Conservation (phyloP, 805 yeast species). For the Candida schatavii region DNA sequence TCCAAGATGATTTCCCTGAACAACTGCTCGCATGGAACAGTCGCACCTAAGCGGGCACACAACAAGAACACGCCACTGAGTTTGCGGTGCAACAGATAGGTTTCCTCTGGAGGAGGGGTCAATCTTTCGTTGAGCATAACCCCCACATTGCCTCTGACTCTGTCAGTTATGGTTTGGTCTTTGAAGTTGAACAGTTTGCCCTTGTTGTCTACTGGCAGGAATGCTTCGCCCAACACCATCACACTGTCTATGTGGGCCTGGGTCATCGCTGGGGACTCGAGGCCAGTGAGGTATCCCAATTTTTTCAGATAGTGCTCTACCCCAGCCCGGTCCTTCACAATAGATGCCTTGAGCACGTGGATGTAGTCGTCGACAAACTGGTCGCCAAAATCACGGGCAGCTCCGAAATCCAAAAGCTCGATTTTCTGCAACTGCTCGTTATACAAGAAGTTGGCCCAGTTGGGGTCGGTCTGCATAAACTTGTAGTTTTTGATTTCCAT, state of each 20-base stretch:
- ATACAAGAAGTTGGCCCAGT: constrained; percentile 96
- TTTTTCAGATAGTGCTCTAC: constrained; percentile 65
- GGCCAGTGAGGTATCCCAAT: constrained; percentile 88
- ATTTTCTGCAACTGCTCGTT: constrained; percentile 67
- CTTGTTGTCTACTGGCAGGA: constrained; percentile 49
- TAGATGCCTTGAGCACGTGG: constrained; percentile 71
- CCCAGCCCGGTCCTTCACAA: constrained; percentile 57
- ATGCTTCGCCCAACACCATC: constrained; percentile 89
- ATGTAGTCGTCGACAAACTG: constrained; percentile 71
- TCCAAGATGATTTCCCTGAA: constrained; percentile 74
- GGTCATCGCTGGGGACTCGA: constrained; percentile 84
- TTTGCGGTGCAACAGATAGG: constrained; percentile 93
- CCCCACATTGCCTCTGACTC: constrained; percentile 84
- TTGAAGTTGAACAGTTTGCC: constrained; percentile 67
- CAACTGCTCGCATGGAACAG: constrained; percentile 74
- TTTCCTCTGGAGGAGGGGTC: constrained; percentile 98
- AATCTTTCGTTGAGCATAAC: constrained; percentile 88
- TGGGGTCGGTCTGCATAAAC: constrained; percentile 98
- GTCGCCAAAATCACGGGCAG: constrained; percentile 74
- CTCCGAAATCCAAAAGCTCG: constrained; percentile 93
- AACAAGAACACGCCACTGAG: constrained; percentile 90
- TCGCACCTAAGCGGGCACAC: constrained; percentile 82
- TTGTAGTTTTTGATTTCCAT: constrained; percentile 79
- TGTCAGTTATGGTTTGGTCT: constrained; percentile 87
- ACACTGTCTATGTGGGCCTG: constrained; percentile 91